These are phyloP conservation scores for Mycena capillaripes DNA, from an alignment of 768 basidiomycete genomes.

Conservation along the genomic window DNA sequence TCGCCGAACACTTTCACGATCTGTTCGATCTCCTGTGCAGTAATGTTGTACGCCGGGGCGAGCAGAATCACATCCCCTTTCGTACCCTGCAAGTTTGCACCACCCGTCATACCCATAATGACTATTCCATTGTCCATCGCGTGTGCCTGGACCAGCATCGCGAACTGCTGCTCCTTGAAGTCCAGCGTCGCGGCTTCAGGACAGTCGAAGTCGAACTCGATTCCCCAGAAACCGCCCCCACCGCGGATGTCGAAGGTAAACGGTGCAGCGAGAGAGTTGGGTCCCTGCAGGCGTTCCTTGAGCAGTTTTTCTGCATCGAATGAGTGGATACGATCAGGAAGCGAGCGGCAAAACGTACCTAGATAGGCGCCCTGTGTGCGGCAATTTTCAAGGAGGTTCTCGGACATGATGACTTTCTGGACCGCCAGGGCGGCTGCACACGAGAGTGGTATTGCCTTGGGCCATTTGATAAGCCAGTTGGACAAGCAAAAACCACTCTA, in stretches of 20 bases:
- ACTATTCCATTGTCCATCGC: constrained; percentile 77
- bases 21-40: constrained; percentile 73
- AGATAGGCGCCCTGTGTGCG: constrained; percentile 73
- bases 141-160: constrained; percentile 77
- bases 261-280: constrained; percentile 71
- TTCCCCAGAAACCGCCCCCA: constrained; percentile 85
- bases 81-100: constrained; percentile 76
- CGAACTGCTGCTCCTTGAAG: constrained; percentile 70
- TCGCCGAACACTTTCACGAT: constrained; percentile 77
- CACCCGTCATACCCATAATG: constrained; percentile 82
- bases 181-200: constrained; percentile 58
- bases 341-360: constrained; percentile 43
- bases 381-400: constrained; percentile 79
- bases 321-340: constrained; percentile 3
- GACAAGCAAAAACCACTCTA: not conserved
- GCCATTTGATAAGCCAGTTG: not conserved
- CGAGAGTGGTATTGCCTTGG: constrained; percentile 78
- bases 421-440: constrained; percentile 89
- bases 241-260: constrained; percentile 88
- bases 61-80: constrained; percentile 81
- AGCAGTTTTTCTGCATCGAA: constrained; percentile 60
- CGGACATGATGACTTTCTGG: constrained; percentile 76
- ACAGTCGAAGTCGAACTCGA: constrained; percentile 82
- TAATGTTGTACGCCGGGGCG: constrained; percentile 87
- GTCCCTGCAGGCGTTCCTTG: constrained; percentile 64